Evolutionary conservation across 2,329 filamentous ascomycete genomes (phyloP).

Genomic region (Pyrenophora seminiperda): DNA sequence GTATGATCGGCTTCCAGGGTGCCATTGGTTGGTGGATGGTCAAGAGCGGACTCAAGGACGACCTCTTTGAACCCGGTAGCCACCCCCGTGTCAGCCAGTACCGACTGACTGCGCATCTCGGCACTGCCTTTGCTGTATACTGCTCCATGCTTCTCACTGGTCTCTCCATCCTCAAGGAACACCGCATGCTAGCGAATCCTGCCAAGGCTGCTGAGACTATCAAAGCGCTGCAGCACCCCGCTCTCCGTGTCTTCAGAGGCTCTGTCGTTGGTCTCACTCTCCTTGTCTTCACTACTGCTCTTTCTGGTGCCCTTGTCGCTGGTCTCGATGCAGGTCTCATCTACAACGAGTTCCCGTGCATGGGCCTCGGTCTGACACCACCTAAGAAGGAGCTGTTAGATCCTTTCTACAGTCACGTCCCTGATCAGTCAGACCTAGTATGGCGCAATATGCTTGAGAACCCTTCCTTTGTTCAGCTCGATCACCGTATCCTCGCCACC

Average conservation of each 20-base stretch:
- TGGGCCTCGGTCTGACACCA: constrained; percentile 83
- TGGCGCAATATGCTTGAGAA: constrained; percentile 99
- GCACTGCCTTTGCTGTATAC: constrained; percentile 90
- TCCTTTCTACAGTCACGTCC: constrained; percentile 78
- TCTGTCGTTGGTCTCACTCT: constrained; percentile 71
- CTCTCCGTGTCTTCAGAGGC: constrained; percentile 74
- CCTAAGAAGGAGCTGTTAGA: constrained; percentile 84
- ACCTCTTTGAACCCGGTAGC: constrained; percentile 87
- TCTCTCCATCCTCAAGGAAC: constrained; percentile 79
- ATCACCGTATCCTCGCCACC: constrained; percentile 90
- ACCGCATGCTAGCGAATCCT: constrained; percentile 71
- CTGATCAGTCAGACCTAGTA: constrained; percentile 82
- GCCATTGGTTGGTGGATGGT: constrained; percentile 99
- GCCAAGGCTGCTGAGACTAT: constrained; percentile 65
- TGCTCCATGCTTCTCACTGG: constrained; percentile 92
- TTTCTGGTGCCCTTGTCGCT: constrained; percentile 92
- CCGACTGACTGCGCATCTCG: constrained; percentile 85
- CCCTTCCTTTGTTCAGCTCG: constrained; percentile 90
- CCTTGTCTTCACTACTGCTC: constrained; percentile 85
- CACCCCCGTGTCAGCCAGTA: constrained; percentile 96
- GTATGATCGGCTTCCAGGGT: constrained; percentile 91
- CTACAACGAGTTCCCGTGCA: constrained; percentile 98
- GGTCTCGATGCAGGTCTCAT: constrained; percentile 95
- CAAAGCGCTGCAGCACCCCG: constrained; percentile 64
- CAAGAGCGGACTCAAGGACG: constrained; percentile 91